phyloP scores from a whole-genome alignment of 2,329 filamentous ascomycete species.

The Colletotrichum abscissum region DNA sequence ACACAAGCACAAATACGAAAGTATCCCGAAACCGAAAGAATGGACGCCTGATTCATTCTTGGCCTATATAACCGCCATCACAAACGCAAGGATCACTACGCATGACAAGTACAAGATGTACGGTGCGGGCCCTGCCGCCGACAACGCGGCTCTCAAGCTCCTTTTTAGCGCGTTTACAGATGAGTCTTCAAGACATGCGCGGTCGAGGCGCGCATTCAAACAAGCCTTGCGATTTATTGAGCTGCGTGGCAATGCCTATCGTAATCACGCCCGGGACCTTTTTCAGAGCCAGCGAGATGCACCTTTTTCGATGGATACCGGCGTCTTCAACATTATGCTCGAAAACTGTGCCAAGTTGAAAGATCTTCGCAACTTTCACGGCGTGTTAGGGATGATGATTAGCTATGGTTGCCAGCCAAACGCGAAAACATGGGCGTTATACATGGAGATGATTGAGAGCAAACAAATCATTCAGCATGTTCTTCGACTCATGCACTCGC shows the following conservation, averaged over 20 bases:
- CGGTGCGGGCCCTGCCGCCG: slow-evolving; percentile 45
- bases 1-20: slow-evolving; percentile 44
- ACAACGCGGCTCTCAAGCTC: slow-evolving; percentile 50
- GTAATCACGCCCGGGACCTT: slow-evolving; percentile 45
- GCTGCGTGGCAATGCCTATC: slow-evolving; percentile 39
- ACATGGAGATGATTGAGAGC: slow-evolving; percentile 65
- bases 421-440: slow-evolving; percentile 59
- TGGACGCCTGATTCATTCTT: slow-evolving; percentile 58
- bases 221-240: slow-evolving; percentile 56
- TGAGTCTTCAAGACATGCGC: slow-evolving; percentile 43
- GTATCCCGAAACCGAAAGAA: slow-evolving; percentile 49
- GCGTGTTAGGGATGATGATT: slow-evolving; percentile 54
- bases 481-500: slow-evolving; percentile 57
- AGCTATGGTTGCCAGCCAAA: slow-evolving; percentile 52
- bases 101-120: slow-evolving; percentile 50
- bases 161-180: slow-evolving; percentile 54
- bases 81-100: slow-evolving; percentile 48
- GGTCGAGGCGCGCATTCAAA: slow-evolving; percentile 55
- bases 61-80: slow-evolving; percentile 55
- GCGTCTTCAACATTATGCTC: slow-evolving; percentile 61
- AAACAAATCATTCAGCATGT: slow-evolving; percentile 64
- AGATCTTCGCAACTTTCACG: slow-evolving; percentile 56
- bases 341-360: slow-evolving; percentile 51
- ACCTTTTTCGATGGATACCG: slow-evolving; percentile 56
- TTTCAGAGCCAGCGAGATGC: slow-evolving; percentile 49